Evolutionary conservation across 495 filamentous ascomycete genomes (phyloP), one percentile per base, ranked within the genome.

Genomic region (Tuber aestivum): DNA sequence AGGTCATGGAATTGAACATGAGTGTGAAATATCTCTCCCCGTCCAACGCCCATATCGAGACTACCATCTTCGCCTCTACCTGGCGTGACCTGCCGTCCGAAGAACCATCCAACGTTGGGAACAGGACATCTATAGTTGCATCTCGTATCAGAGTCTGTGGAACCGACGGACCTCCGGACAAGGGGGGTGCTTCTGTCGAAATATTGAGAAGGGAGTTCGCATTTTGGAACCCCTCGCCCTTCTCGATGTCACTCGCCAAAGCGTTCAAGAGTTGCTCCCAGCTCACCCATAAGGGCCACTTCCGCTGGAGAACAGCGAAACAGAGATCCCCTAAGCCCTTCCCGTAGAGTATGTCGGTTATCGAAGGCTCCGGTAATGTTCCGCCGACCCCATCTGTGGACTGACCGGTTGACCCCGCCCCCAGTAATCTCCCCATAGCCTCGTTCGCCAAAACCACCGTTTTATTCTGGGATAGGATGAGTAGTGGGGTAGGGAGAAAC

Each of bases 371-470:
- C 70, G 74, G 78, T 14, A 73, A 74, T 61, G 38, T 44, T 3
- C 38, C 61, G 2, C 45, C 42, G 32, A 50, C 35, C 20, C 74
- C 27, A 72, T 75, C 70, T 80, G 80, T 71, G 68, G 73, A 77
- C 69, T 84, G 78, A 3, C 18, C 73, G 48, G 78, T 70, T n/a
- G 80, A 74, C 21, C 75, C 84, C 74, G 90, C 83, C 21, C 87
- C 87, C 50, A 93, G 82, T 74, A 93, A 79, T 70, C 87, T 85
- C 35, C 87, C 89, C 90, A 92, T 90, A 21, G 91, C 89, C 71
- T 92, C 91, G 81, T 93, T 93, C 14, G 90, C 91, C 27, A 93
- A 80, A 7, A 91, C 85, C 3, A 92, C 86, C 0, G 89, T 91
- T 83, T 92, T 92, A 68, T 87, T 72, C 48, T 85, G 86, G 27